A percentile compares a stretch with the other conserved stretches of the same genome.
These are phyloP conservation scores for Aspergillus sp. DNA, from an alignment of 2,329 filamentous ascomycete genomes.

Conservation along the genomic window DNA sequence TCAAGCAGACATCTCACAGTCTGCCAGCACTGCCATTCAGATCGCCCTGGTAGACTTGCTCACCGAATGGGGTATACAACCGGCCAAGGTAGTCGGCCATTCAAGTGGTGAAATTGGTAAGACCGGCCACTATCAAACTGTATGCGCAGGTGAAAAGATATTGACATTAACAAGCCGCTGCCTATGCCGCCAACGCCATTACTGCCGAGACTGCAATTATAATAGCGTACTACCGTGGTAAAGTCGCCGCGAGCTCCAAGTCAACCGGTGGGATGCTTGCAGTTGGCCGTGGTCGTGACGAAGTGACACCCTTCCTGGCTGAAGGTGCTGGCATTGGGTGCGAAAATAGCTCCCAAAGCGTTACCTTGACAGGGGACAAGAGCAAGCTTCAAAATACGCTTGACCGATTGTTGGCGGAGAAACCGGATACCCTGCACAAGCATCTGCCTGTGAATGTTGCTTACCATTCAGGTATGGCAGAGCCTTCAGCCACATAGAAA, in stretches of 20 bases:
- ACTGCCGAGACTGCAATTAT: constrained; percentile 3
- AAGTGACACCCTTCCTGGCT: constrained; percentile 4
- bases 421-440: constrained; percentile 3
- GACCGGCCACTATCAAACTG: not conserved
- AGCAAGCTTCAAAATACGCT: constrained; percentile 4
- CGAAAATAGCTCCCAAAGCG: constrained; percentile 9
- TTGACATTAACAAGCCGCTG: constrained; percentile 3
- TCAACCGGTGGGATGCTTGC: constrained; percentile 8
- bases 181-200: constrained; percentile 6
- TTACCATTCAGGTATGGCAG: constrained; percentile 9
- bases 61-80: constrained; percentile 1
- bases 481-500: not conserved
- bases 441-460: constrained; percentile 11
- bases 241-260: not conserved
- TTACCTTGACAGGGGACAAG: constrained; percentile 11
- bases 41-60: constrained; percentile 9
- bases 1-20: constrained; percentile 3
- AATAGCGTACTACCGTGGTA: constrained; percentile 8
- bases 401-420: constrained; percentile 1
- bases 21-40: constrained; percentile 12
- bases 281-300: constrained; percentile 6
- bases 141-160: not conserved
- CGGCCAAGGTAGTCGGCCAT: constrained; percentile 8
- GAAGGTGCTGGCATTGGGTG: constrained; percentile 4
- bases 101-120: constrained; percentile 8